These are phyloP conservation scores for Fusarium sp. DNA, from an alignment of 2,329 filamentous ascomycete genomes.

Conservation along the genomic window DNA sequence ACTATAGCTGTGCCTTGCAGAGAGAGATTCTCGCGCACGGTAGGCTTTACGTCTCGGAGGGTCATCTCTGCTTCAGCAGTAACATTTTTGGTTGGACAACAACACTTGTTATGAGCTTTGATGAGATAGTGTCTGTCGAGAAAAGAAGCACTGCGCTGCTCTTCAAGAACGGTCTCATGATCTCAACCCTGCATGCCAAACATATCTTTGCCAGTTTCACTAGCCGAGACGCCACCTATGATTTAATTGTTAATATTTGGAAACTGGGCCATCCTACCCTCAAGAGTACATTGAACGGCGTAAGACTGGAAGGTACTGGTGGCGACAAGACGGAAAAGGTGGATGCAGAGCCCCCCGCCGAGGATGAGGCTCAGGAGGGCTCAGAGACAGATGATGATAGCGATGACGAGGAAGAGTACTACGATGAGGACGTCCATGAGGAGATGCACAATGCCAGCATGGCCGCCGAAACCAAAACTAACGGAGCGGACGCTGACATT, in stretches of 20 bases:
- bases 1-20: constrained; percentile 97
- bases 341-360: constrained; percentile 61
- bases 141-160: constrained; percentile 95
- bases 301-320: constrained; percentile 82
- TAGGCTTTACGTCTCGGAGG: constrained; percentile 94
- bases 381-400: constrained; percentile 72
- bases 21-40: constrained; percentile 96
- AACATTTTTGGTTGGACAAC: constrained; percentile 99
- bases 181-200: constrained; percentile 93
- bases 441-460: constrained; percentile 83
- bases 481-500: constrained; percentile 61
- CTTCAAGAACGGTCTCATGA: constrained; percentile 97
- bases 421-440: constrained; percentile 81
- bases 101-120: constrained; percentile 96
- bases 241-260: constrained; percentile 98
- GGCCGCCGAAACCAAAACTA: constrained; percentile 58
- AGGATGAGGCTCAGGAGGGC: constrained; percentile 62
- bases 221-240: constrained; percentile 94
- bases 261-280: constrained; percentile 94
- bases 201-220: constrained; percentile 97
- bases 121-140: constrained; percentile 96
- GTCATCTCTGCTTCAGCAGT: constrained; percentile 97
- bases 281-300: constrained; percentile 91
- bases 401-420: constrained; percentile 71
- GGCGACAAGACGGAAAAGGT: constrained; percentile 94